A percentile compares a stretch with the other conserved stretches of the same genome.
phyloP scores from a whole-genome alignment of 2,329 filamentous ascomycete species.

The Tolypocladium guangdongense region DNA sequence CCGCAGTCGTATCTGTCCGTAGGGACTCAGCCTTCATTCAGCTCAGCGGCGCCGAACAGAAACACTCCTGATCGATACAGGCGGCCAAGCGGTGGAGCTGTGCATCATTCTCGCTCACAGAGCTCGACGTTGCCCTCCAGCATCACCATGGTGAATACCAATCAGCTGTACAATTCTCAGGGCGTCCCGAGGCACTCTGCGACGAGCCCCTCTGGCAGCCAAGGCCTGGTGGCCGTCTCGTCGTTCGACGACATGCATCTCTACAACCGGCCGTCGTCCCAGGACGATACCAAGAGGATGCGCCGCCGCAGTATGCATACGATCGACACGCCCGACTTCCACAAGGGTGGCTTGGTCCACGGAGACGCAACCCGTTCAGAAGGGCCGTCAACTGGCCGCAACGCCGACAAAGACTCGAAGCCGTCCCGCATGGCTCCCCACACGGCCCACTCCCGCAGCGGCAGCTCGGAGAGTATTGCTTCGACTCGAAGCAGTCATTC shows the following conservation, averaged over 20 bases:
- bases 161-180: slow-evolving; percentile 18
- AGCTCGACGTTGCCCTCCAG: slow-evolving; percentile 20
- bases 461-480: slow-evolving; percentile 54
- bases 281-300: slow-evolving; percentile 65
- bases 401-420: slow-evolving; percentile 26
- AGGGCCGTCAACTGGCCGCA: slow-evolving; percentile 8
- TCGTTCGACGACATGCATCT: slow-evolving; percentile 61
- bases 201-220: slow-evolving; percentile 39
- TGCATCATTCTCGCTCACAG: slow-evolving; percentile 26
- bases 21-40: slow-evolving; percentile 37
- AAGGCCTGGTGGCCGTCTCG: slow-evolving; percentile 26
- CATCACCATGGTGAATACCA: slow-evolving; percentile 14
- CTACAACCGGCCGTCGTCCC: slow-evolving; percentile 37
- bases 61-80: slow-evolving; percentile 68
- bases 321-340: slow-evolving; percentile 25
- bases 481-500: slow-evolving; percentile 49
- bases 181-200: slow-evolving; percentile 20
- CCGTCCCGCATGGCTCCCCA: slow-evolving; percentile 24
- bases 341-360: slow-evolving; percentile 7
- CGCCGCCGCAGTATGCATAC: slow-evolving; percentile 75
- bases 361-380: slow-evolving; percentile 8
- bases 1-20: slow-evolving; percentile 32
- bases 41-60: slow-evolving; percentile 25
- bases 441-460: slow-evolving; percentile 31
- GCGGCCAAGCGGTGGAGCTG: slow-evolving; percentile 41